phyloP scores from a whole-genome alignment of 352 stramenopile genomes.

The Pythium phragmitis region DNA sequence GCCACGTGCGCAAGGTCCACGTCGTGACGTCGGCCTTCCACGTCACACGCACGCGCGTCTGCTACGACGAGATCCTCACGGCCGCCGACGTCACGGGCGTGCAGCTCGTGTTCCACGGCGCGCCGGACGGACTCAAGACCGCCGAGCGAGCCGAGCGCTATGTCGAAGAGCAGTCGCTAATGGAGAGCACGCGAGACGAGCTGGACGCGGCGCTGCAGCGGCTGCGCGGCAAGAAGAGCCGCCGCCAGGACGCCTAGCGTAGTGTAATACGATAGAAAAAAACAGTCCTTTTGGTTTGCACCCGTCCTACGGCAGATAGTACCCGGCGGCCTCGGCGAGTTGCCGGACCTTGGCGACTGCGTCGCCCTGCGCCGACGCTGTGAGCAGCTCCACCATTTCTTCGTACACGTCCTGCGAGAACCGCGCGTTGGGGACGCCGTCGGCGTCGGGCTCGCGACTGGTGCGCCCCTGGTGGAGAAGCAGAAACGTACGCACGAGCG shows the following conservation, averaged over 20 bases:
- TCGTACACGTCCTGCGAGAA: slow-evolving; percentile 63
- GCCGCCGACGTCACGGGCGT: slow-evolving; percentile 26
- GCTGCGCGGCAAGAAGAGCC: slow-evolving; percentile 9
- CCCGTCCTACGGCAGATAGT: slow-evolving; percentile 13
- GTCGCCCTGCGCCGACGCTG: slow-evolving; percentile 46
- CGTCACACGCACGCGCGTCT: slow-evolving; percentile 29
- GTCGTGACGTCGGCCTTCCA: slow-evolving; percentile 42
- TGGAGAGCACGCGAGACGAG: slow-evolving; percentile 17
- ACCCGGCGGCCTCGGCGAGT: slow-evolving; percentile 32
- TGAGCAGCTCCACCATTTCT: slow-evolving; percentile 46
- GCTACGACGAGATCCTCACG: slow-evolving; percentile 33
- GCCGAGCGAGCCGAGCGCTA: slow-evolving; percentile 27
- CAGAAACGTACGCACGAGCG: slow-evolving; percentile 64
- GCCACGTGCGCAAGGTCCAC: slow-evolving; percentile 35
- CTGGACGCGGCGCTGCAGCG: slow-evolving; percentile 12
- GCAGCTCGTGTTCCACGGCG: slow-evolving; percentile 32
- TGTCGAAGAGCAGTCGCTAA: slow-evolving; percentile 22
- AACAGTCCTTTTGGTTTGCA: neutral
- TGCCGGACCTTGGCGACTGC: slow-evolving; percentile 40
- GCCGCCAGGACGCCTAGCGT: too few relatives aligned
- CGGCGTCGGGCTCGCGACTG: slow-evolving; percentile 6
- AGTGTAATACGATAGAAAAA: too few relatives aligned
- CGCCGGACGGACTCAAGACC: slow-evolving; percentile 28
- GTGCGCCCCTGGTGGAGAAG: slow-evolving; percentile 52
- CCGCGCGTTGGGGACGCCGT: slow-evolving; percentile 26